These are phyloP conservation scores for Maudiozyma humilis DNA, from an alignment of 1,139 yeast genomes.

Conservation along the genomic window DNA sequence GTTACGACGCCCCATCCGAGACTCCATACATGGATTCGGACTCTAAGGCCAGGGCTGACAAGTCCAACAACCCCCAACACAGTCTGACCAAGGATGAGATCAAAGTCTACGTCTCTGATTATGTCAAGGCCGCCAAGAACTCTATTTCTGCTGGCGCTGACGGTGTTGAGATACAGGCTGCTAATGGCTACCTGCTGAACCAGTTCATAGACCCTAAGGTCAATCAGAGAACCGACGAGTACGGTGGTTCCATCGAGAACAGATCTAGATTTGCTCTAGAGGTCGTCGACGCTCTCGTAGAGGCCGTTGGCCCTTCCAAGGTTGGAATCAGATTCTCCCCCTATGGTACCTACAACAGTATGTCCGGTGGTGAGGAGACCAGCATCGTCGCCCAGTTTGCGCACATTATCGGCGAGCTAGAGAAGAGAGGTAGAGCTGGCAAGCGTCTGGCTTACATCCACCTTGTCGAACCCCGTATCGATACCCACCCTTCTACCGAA, in stretches of 20 bases:
- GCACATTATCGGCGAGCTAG: too few species aligned
- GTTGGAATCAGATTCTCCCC: too few species aligned
- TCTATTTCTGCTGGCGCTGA: constrained; percentile 52
- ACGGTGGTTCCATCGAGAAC: constrained; percentile 63
- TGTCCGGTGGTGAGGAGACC: constrained; percentile 34
- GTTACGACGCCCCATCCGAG: constrained; percentile 33
- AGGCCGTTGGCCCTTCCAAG: constrained; percentile 50
- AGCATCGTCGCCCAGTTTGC: constrained; percentile 30
- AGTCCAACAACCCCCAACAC: constrained; percentile 30
- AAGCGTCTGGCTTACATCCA: too few species aligned
- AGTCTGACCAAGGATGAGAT: constrained; percentile 35
- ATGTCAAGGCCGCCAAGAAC: constrained; percentile 34
- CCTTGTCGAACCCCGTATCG: constrained; percentile 42
- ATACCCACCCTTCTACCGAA: constrained; percentile 25
- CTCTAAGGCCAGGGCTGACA: constrained; percentile 30
- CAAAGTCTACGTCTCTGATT: constrained; percentile 31
- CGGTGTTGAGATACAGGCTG: constrained; percentile 59
- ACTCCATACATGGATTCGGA: constrained; percentile 32
- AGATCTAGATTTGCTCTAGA: constrained; percentile 52
- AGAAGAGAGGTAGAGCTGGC: too few species aligned
- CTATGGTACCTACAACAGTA: constrained; percentile 33
- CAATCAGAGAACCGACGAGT: constrained; percentile 57
- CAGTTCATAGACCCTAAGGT: constrained; percentile 46
- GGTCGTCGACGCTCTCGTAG: constrained; percentile 44
- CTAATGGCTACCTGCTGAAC: constrained; percentile 61